Base-by-base conservation (phyloP, 305 asterid species). In the Galium porrigens region DNA sequence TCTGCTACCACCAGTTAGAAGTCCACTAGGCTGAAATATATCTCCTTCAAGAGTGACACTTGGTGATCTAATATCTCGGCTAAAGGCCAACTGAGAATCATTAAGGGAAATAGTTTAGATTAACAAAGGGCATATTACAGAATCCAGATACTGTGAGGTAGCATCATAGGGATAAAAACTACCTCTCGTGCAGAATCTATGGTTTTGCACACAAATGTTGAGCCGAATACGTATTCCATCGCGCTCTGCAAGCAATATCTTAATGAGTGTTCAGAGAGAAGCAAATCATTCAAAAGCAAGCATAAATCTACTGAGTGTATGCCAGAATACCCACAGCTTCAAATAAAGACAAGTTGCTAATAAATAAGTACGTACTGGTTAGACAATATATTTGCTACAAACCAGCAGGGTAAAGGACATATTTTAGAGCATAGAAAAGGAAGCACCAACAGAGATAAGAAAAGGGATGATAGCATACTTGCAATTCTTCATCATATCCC, bases 1-100 rank as follows among this genome's bases (percentile, higher is more conserved):
- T 70, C 96, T 95, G 75, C 98, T 91, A 65, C 98, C 96, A 74
- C 98, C 96, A 67, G 98, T 91, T 76, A 91, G 63, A 77, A 88
- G 90, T 68, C 96, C 98, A 75, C 94, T 88, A 42, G 98, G 96
- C 82, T 88, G 94, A 74, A 86, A 91, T 69, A 91, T 85, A 78
- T 91, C 98, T 61, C 96, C 98, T 81, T 85, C 89, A 18, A 88
- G 78, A 32, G 90, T 84, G 68, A 86, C 98, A 70, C 88, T 88
- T 36, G 95, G 92, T 64, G 80, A 82, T 70, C 82, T 81, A 48
- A 73, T 79, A 69, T 85, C 86, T 76, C 82, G 75, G 65, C 77
- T 80, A 78, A 88, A 91, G 63, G 96, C 88, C 70, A 91, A 90
- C 98, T 91, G 74, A 44, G 57, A 71, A 59, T 60, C 71, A 82